phyloP scores from a whole-genome alignment of 352 stramenopile species.

The Phytophthora idaei region DNA sequence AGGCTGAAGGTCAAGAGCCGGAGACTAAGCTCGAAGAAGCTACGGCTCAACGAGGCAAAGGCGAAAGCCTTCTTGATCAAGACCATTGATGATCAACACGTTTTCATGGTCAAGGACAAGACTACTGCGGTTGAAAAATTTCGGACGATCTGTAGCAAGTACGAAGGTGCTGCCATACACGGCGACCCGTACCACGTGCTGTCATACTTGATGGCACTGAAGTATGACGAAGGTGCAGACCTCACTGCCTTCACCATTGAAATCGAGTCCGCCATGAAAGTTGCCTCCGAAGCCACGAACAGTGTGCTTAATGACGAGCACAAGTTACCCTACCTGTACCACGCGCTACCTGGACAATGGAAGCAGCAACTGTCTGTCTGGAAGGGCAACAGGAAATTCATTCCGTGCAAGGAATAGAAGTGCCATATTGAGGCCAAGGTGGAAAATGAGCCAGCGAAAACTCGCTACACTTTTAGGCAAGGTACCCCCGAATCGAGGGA shows the following conservation, averaged over 20 bases:
- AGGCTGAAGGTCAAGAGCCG: conserved; percentile 1
- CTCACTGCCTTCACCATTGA: conserved; percentile 2
- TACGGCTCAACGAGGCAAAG: neutral
- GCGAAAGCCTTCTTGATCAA: conserved; percentile 3
- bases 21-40: neutral
- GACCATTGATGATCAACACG: conserved; percentile 10
- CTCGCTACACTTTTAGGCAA: conserved; percentile 14
- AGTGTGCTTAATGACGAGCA: neutral
- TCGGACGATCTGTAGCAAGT: conserved; percentile 1
- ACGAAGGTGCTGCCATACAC: neutral
- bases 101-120: conserved; percentile 5
- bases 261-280: conserved; percentile 2
- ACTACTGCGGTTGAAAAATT: neutral
- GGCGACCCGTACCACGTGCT: conserved; percentile 9
- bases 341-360: neutral
- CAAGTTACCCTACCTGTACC: neutral
- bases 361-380: neutral
- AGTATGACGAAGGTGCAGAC: conserved; percentile 2
- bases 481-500: conserved; percentile 3
- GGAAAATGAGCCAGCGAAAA: neutral
- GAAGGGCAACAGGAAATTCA: conserved; percentile 1
- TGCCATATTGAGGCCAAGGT: conserved; percentile 15
- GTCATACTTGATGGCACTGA: conserved; percentile 1
- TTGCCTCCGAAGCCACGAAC: neutral
- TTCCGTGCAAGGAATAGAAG: neutral